Conservation (phyloP, 352 stramenopile genomes). For the Phytophthora nicotianae region DNA sequence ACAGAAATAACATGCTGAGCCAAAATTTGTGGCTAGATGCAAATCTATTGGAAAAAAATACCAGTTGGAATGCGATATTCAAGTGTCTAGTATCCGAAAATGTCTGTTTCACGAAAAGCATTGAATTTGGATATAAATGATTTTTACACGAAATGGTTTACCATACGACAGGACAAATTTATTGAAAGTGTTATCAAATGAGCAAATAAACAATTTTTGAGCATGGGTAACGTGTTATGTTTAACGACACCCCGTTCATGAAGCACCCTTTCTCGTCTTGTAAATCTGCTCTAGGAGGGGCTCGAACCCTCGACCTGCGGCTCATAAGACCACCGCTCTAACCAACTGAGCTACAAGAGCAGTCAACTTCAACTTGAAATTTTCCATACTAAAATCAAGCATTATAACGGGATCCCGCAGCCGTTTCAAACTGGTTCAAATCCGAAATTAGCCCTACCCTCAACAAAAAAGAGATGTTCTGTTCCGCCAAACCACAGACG, state of each 20-base stretch:
- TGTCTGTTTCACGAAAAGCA: background rate
- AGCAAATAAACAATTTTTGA: too few relatives aligned
- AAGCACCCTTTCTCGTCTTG: too few relatives aligned
- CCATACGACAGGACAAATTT: background rate
- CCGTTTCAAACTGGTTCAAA: too few relatives aligned
- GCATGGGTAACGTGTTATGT: too few relatives aligned
- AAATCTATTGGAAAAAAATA: background rate
- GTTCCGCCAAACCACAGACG: too few relatives aligned
- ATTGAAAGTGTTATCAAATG: background rate
- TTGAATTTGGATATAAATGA: background rate
- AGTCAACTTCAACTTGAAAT: too few relatives aligned
- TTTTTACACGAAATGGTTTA: background rate
- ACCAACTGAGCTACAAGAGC: slow-evolving; percentile 71
- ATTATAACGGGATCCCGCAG: too few relatives aligned
- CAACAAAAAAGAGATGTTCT: too few relatives aligned
- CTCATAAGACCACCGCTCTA: slow-evolving; percentile 76
- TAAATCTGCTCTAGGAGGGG: slow-evolving; percentile 52
- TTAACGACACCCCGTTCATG: too few relatives aligned
- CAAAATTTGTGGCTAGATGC: background rate
- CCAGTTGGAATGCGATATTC: background rate
- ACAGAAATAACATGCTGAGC: background rate
- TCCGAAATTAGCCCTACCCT: too few relatives aligned
- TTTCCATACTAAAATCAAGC: too few relatives aligned
- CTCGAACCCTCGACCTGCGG: slow-evolving; percentile 67
- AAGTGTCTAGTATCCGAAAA: background rate